Evolutionary conservation across 1,139 yeast genomes (phyloP), one percentile per base, ranked within the genome.

Genomic region (Pichia norvegensis): DNA sequence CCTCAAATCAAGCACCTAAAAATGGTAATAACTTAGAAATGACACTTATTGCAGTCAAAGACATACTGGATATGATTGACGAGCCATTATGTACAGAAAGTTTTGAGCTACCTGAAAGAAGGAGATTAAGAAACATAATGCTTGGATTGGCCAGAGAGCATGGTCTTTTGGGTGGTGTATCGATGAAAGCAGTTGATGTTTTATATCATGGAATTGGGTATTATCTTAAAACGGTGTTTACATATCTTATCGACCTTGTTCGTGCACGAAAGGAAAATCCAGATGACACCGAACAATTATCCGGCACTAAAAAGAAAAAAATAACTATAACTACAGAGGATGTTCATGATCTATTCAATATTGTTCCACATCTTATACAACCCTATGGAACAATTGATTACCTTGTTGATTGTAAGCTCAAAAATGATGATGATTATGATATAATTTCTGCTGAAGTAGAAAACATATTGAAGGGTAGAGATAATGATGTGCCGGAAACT

Each of bases 11-110:
- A 27, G 8, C 19, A 39, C 35, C 20, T 11, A 41, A 16, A 13
- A 27, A 13, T n/a, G 36, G 16, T 7, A 45, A 44, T 19, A 46
- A 45, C 23, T 19, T 54, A 17, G 72, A 35, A 70, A 80, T 58
- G 75, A 68, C 88, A 55, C 75, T 79, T 46, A 83, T 83, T 55
- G 88, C 96, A 95, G 88, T 94, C 27, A 96, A 88, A 63, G 98
- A 94, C 61, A 88, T 92, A 23, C 76, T 84, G 43, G 90, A 83
- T 59, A 95, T 95, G n/a, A 78, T 87, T 46, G 87, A 86, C 55
- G 79, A 94, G 2, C 95, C 95, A 4, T 69, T 92, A 36, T 76
- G 94, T 1, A 72, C 87, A 1, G 95, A 90, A 55, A 72, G 78
- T 36, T 85, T 73, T 60, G 92, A 92, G 53, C 65, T 92, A 14